Evolutionary conservation across 305 asterid genomes (phyloP).

Genomic region (Fraxinus ornus): DNA sequence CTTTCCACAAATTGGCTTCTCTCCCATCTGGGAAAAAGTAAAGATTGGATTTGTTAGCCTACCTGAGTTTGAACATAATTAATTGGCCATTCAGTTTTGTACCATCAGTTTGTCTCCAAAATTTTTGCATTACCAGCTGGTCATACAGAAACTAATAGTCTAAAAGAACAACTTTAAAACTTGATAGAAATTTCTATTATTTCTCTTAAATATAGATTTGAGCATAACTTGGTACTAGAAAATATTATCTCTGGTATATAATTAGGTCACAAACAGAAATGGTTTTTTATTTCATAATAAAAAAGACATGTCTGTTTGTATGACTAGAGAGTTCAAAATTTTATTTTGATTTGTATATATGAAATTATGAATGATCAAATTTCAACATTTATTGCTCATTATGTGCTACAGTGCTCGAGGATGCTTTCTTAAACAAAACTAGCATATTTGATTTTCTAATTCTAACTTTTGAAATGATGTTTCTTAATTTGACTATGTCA

Average conservation of each 20-base stretch:
- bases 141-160: background rate
- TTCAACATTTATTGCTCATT: slow-evolving; percentile 6
- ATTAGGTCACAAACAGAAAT: background rate
- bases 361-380: slow-evolving; percentile 13
- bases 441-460: slow-evolving; percentile 4
- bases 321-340: background rate
- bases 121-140: background rate
- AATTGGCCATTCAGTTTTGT: background rate
- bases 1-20: background rate
- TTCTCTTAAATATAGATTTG: background rate
- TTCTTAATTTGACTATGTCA: background rate
- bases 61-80: background rate
- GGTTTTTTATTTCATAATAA: background rate
- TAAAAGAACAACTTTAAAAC: background rate
- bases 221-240: background rate
- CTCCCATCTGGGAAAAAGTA: background rate
- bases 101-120: background rate
- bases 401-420: background rate
- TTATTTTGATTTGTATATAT: slow-evolving; percentile 8
- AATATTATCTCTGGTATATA: background rate
- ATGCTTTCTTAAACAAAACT: background rate
- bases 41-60: background rate
- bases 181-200: slow-evolving; percentile 7
- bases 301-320: background rate
- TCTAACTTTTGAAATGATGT: slow-evolving; percentile 8